A percentile compares a stretch with the other conserved stretches of the same genome.
Conservation (phyloP, 495 filamentous ascomycete species). For the Podospora australis region DNA sequence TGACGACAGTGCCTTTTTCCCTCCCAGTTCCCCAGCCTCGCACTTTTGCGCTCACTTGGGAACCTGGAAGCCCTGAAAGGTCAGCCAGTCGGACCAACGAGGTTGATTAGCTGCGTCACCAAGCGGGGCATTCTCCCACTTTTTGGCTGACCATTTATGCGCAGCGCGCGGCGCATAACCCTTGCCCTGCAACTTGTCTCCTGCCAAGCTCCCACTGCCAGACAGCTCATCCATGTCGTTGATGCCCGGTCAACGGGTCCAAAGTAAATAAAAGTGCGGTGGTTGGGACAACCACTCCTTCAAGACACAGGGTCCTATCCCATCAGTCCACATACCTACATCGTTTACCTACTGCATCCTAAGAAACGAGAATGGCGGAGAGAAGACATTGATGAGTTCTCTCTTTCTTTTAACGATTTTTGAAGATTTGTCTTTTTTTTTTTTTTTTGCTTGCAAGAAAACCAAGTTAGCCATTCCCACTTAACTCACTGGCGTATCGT, state of each 20-base stretch:
- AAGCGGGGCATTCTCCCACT: constrained; percentile 6
- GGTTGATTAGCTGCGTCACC: no score
- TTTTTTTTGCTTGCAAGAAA: not conserved
- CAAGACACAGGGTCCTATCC: not conserved
- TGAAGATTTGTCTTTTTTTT: no score
- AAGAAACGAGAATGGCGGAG: not conserved
- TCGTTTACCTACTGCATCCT: not conserved
- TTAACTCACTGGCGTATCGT: not conserved
- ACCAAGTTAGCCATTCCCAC: not conserved
- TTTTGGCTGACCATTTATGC: no score
- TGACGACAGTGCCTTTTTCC: no score
- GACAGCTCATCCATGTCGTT: constrained; percentile 6
- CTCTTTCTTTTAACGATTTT: no score
- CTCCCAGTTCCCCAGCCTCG: no score
- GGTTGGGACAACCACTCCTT: constrained; percentile 23
- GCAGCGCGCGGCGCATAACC: constrained; percentile 9
- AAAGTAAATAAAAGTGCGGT: constrained; percentile 31
- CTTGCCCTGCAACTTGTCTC: constrained; percentile 1
- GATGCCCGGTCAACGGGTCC: constrained; percentile 24
- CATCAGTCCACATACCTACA: not conserved
- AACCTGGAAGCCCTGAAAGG: not conserved
- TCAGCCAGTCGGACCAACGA: not conserved
- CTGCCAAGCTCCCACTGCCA: constrained; percentile 9
- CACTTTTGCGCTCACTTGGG: no score
- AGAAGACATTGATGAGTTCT: not conserved